These are phyloP conservation scores for Heritiera fomes DNA, from an alignment of 345 rosid genomes.

Conservation along the genomic window DNA sequence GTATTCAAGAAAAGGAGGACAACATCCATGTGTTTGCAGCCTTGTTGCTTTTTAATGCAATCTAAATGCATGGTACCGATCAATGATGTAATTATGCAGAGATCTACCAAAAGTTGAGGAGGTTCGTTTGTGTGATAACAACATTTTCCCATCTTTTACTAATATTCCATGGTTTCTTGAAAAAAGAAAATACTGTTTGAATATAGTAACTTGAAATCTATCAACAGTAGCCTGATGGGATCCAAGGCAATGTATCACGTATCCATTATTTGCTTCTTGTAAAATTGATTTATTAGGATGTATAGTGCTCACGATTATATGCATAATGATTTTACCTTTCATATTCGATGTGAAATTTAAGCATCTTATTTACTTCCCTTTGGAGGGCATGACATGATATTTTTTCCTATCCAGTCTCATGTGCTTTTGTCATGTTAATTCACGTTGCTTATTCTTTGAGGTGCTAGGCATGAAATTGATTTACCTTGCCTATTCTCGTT, in stretches of 20 bases:
- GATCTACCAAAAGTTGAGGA: background rate
- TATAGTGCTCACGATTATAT: no score
- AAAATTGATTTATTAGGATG: no score
- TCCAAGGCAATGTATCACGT: background rate
- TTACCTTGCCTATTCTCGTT: no score
- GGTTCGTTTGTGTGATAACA: background rate
- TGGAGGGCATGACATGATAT: no score
- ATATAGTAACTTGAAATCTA: background rate
- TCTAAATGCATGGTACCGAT: slow-evolving; percentile 6
- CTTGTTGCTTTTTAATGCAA: background rate
- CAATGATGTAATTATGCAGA: background rate
- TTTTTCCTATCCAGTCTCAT: no score
- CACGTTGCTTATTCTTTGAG: no score
- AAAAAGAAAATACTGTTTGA: background rate
- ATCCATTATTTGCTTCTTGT: no score
- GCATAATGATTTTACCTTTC: no score
- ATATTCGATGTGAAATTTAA: no score
- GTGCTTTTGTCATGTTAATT: no score
- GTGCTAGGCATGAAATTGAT: no score
- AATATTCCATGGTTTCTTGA: background rate
- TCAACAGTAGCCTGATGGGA: background rate
- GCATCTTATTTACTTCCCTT: no score
- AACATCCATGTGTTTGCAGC: slow-evolving; percentile 6
- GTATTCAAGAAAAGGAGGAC: slow-evolving; percentile 16
- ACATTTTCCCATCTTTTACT: background rate